Percentiles rank a stretch among this genome's conserved stretches.
Conservation (phyloP, 345 rosid genomes). For the Camelina sativa region DNA sequence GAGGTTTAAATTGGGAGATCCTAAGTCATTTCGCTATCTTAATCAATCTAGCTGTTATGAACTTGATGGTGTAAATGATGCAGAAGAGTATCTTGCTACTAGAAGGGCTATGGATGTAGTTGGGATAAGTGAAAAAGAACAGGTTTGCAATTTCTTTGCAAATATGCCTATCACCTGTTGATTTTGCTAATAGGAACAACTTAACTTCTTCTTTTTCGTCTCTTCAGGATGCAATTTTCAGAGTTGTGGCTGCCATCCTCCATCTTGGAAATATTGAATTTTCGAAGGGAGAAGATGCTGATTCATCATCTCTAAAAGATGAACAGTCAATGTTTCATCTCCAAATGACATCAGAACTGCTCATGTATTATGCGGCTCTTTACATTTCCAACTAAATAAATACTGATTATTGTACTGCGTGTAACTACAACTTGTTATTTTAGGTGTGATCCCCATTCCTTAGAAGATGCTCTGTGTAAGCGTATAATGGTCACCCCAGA, state of each 20-base stretch:
- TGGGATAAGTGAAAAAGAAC: constrained; percentile 76
- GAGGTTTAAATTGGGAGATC: constrained; percentile 80
- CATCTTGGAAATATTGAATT: constrained; percentile 89
- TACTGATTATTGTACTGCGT: constrained; percentile 14
- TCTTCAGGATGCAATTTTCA: constrained; percentile 77
- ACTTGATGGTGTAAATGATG: constrained; percentile 75
- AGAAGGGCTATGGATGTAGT: constrained; percentile 90
- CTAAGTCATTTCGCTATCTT: constrained; percentile 89
- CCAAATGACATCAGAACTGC: constrained; percentile 77
- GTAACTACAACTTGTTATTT: constrained; percentile 28
- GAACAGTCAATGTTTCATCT: constrained; percentile 74
- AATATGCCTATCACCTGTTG: constrained; percentile 19
- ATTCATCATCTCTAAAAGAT: constrained; percentile 68
- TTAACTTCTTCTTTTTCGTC: constrained; percentile 22
- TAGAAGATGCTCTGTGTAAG: constrained; percentile 81
- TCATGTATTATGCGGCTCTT: constrained; percentile 54
- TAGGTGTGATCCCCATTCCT: constrained; percentile 73
- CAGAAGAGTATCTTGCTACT: constrained; percentile 71
- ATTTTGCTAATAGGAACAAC: constrained; percentile 8
- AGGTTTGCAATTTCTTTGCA: constrained; percentile 54
- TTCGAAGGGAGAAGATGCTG: constrained; percentile 64
- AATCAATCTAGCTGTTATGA: constrained; percentile 88
- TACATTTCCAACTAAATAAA: constrained; percentile 20
- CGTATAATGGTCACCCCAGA: constrained; percentile 86
- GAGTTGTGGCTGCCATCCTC: constrained; percentile 87